phyloP scores from a whole-genome alignment of 2,329 filamentous ascomycete species.

The Davidsoniella virescens region DNA sequence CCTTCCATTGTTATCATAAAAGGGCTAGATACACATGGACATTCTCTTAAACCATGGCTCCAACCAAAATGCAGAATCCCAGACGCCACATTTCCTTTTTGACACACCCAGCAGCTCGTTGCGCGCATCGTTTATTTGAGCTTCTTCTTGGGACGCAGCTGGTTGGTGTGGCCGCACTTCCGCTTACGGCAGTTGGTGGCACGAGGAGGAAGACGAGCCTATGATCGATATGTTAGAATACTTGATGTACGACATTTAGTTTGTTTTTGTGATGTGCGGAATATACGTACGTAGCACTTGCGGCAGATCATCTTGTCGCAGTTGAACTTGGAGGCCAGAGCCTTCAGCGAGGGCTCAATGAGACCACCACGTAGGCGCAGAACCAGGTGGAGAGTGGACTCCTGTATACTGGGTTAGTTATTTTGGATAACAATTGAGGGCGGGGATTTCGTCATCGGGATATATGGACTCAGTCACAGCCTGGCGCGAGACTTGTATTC shows the following conservation, averaged over 20 bases:
- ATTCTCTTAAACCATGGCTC: conserved; percentile 10
- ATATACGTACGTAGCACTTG: conserved; percentile 88
- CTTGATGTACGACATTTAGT: background rate
- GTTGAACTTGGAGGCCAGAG: conserved; percentile 98
- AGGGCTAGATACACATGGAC: conserved; percentile 12
- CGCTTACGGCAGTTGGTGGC: conserved; percentile 99
- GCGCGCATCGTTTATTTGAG: conserved; percentile 48
- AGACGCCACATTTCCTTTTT: conserved; percentile 28
- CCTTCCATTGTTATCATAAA: conserved; percentile 17
- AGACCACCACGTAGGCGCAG: conserved; percentile 98
- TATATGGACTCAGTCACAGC: no score
- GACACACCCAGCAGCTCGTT: conserved; percentile 14
- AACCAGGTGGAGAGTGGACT: conserved; percentile 95
- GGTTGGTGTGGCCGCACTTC: conserved; percentile 99
- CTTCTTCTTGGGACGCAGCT: conserved; percentile 99
- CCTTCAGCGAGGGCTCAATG: conserved; percentile 98
- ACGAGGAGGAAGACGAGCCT: conserved; percentile 82
- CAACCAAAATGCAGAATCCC: conserved; percentile 17
- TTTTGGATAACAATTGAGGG: background rate
- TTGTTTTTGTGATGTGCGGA: background rate
- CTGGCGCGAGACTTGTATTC: background rate
- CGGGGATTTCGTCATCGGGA: no score
- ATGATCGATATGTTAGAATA: background rate
- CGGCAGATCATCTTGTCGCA: conserved; percentile 99
- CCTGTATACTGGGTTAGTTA: conserved; percentile 20